Evolutionary conservation across 805 yeast genomes (phyloP), one percentile per base, ranked within the genome.

Genomic region (Kuraishia floccosa): DNA sequence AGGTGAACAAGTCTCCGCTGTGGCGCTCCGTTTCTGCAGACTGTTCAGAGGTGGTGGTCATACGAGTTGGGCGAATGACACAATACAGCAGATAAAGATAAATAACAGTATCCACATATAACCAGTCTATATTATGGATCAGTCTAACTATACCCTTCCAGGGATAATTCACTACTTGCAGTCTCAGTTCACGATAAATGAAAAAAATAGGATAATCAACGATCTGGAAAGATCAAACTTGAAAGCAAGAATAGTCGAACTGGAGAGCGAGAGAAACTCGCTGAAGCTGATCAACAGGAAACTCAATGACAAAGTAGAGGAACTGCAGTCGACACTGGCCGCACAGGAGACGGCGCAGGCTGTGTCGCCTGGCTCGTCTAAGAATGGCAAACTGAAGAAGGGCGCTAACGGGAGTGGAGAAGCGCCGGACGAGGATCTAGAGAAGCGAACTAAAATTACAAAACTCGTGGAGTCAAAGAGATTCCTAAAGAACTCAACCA

Each of bases 141-240:
- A 28, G 28, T 11, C 28, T 8, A 32, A 51, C 16, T 56, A 56
- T 27, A 68, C 76, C 3, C 54, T 71, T 11, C 78, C 78, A 0
- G 78, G 78, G 0, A 70, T 71, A 15, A 70, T 71, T 54, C 71
- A 69, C 42, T 71, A 71, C 42, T 50, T 71, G 35, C 73, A 74
- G 25, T 59, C 68, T n/a, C 77, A 71, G 38, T 71, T 70, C 47
- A 69, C 77, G 16, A 62, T 62, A 10, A 47, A 53, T 24, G 62
- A 56, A 31, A 44, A 49, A 23, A 54, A 54, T 46, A 60, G 69
- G 40, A 68, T 71, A 51, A 54, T 66, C 51, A 60, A 64, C 35
- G 72, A 66, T 43, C 50, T 71, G 40, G 76, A 71, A 43, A 66
- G 63, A 36, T 58, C 69, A 4, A 67, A 63, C 28, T 58, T 71